phyloP scores from a whole-genome alignment of 306 rosid genomes.

The Oxytropis ochrocephala region DNA sequence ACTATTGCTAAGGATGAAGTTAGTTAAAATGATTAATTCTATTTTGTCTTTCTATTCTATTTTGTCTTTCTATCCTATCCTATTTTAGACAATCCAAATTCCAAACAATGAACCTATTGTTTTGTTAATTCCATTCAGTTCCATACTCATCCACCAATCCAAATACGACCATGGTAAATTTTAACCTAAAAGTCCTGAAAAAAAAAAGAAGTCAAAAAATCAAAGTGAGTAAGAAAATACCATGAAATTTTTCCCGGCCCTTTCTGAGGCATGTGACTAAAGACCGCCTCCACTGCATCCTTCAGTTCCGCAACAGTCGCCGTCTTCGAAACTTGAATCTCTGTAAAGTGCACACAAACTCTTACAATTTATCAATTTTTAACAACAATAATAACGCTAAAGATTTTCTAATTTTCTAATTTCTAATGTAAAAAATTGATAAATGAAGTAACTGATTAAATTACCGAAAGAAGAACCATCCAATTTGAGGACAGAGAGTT shows the following conservation, averaged over 20 bases:
- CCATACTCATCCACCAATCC: neutral
- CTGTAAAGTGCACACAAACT: slow-evolving; percentile 26
- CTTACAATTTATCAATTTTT: neutral
- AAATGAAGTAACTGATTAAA: neutral
- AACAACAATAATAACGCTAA: neutral
- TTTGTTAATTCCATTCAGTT: too few relatives aligned
- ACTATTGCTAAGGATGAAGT: neutral
- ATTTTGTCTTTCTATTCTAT: neutral
- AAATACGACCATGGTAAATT: neutral
- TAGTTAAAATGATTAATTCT: neutral
- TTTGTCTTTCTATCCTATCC: too few relatives aligned
- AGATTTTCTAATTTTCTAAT: too few relatives aligned
- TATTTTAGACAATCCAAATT: neutral
- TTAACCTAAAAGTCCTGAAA: neutral
- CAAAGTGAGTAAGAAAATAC: slow-evolving; percentile 21
- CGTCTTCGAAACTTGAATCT: slow-evolving; percentile 47
- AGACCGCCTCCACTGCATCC: slow-evolving; percentile 67
- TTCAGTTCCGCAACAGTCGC: slow-evolving; percentile 66
- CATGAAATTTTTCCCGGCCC: slow-evolving; percentile 83
- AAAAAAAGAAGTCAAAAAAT: neutral
- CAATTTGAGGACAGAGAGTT: slow-evolving; percentile 75
- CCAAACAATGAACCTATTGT: too few relatives aligned
- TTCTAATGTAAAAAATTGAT: too few relatives aligned
- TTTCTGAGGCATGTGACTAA: slow-evolving; percentile 59
- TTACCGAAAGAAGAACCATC: slow-evolving; percentile 76